Base-by-base conservation (phyloP, 192 early-diverging fungal species). In the Podila horticola region DNA sequence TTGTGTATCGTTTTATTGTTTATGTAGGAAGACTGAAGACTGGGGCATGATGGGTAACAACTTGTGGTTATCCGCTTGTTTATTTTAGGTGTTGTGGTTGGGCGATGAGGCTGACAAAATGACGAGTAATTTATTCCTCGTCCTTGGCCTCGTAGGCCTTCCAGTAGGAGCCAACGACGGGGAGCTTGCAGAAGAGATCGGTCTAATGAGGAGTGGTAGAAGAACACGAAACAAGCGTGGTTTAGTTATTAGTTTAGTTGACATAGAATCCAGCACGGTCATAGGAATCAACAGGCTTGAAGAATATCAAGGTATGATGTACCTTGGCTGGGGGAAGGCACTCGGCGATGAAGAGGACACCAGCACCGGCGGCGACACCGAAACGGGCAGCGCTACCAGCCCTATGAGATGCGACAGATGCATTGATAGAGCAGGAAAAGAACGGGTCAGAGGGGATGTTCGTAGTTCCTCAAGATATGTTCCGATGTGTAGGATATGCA, bases 261-360 rank as follows among this genome's bases (percentile, higher is more conserved):
- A 28, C 1, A 30, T 8, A 28, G 26, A 65, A 30, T 49, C 26
- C 19, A 22, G 33, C 7, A 36, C 0, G 20, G 22, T 19, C 17
- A 19, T 17, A 2, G 20, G 3, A 10, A 3, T 24, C 15, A 33
- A 63, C 0, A 24, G 31, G 31, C 11, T 36, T 2, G 13, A 41
- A 17, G 17, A 1, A 6, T 2, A 29, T 22, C n/a, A 4, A 33
- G 19, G 6, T 17, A 0, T 50, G 13, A 0, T 50, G 13, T 73
- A 81, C 77, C 77, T 81, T 81, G 55, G 77, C 77, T 69, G 77
- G 77, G 71, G 77, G 77, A 51, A 81, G 71, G 77, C 77, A 81
- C 71, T 81, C 77, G 61, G 66, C 77, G 64, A 81, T 15, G 71
- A 81, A 81, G 71, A 81, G 71, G 38, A 73, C 77, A 73, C 62